Conservation (phyloP, 2,329 filamentous ascomycete genomes). For the Pseudogymnoascus sp. region DNA sequence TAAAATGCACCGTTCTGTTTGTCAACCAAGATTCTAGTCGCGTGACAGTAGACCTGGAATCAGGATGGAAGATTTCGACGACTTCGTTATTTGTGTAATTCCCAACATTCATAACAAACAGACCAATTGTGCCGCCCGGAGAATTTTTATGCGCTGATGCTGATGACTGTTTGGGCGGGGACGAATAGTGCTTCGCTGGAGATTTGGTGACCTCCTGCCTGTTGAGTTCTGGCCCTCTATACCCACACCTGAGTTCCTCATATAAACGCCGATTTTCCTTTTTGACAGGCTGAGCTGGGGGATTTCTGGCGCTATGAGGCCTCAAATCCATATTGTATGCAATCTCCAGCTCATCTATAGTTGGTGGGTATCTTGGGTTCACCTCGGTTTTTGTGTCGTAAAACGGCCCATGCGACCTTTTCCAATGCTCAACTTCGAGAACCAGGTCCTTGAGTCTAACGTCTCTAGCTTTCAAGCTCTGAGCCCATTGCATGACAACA, state of each 20-base stretch:
- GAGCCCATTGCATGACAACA: conserved; percentile 19
- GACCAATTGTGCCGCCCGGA: neutral
- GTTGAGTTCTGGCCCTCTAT: neutral
- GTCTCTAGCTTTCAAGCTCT: conserved; percentile 16
- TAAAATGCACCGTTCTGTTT: conserved; percentile 3
- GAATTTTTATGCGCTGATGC: neutral
- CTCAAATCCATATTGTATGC: neutral
- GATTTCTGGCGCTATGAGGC: neutral
- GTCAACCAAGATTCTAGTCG: neutral
- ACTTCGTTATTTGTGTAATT: neutral
- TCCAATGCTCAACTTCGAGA: conserved; percentile 16
- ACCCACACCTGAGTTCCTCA: neutral
- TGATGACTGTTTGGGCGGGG: neutral
- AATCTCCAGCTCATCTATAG: neutral
- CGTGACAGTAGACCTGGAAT: neutral
- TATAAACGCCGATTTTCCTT: neutral
- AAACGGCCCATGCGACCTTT: neutral
- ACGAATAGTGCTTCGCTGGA: neutral
- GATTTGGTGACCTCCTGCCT: neutral
- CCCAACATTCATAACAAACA: neutral
- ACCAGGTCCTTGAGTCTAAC: conserved; percentile 15
- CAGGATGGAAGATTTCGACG: neutral
- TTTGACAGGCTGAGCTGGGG: neutral
- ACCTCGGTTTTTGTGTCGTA: neutral
- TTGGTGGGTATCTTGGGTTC: conserved; percentile 1